Evolutionary conservation across 768 basidiomycete species (phyloP).

Genomic region (Suillus plorans): DNA sequence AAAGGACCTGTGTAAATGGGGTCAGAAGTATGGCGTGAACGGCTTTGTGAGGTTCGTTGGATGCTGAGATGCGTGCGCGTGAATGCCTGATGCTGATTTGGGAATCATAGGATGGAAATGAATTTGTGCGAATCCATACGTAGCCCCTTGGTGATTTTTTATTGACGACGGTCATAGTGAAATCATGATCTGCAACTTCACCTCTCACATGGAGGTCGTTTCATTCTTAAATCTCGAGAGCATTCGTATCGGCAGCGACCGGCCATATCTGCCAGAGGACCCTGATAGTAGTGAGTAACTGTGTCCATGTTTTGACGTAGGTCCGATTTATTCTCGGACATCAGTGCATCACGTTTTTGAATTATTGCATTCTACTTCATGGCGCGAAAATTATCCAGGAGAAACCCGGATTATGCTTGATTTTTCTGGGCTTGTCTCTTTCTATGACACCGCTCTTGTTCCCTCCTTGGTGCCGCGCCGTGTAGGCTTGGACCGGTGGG

Average conservation of each 20-base stretch:
- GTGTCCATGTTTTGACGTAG: background rate
- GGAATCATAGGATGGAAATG: conserved; percentile 43
- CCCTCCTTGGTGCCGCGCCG: conserved; percentile 17
- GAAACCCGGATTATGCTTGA: conserved; percentile 25
- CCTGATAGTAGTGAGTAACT: background rate
- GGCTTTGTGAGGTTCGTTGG: conserved; percentile 30
- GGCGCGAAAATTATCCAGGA: conserved; percentile 26
- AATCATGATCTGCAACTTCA: conserved; percentile 49
- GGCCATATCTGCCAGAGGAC: background rate
- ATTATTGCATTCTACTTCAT: conserved; percentile 14
- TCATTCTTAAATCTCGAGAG: conserved; percentile 37
- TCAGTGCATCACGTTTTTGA: conserved; percentile 8
- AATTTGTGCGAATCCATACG: conserved; percentile 38
- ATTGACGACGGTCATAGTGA: conserved; percentile 33
- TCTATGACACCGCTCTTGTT: conserved; percentile 27
- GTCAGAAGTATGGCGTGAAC: conserved; percentile 28
- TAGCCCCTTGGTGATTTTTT: background rate
- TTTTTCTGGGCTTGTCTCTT: conserved; percentile 20
- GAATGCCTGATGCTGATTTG: background rate
- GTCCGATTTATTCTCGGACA: background rate
- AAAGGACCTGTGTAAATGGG: conserved; percentile 33
- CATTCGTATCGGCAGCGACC: too few relatives aligned
- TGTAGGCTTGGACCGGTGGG: conserved; percentile 20
- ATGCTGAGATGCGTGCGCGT: background rate
- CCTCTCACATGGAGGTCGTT: conserved; percentile 35